phyloP scores from a whole-genome alignment of 1,139 yeast species.

The Diutina ranongensis region DNA sequence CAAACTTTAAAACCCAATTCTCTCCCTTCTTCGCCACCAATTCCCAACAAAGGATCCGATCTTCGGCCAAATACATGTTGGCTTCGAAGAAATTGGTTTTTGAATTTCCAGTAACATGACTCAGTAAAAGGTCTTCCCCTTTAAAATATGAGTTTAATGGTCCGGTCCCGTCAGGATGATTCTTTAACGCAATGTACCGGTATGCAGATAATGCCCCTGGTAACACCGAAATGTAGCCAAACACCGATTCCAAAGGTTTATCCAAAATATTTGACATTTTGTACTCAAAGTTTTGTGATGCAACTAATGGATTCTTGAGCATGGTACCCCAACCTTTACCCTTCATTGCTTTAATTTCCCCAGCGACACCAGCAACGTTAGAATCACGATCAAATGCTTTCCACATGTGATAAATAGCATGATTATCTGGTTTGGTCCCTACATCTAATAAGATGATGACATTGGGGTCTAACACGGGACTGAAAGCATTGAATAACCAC shows the following conservation, averaged over 20 bases:
- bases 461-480: conserved; percentile 83
- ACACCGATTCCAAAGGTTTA: conserved; percentile 85
- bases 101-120: conserved; percentile 21
- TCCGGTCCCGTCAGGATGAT: conserved; percentile 86
- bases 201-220: conserved; percentile 97
- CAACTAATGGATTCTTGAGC: conserved; percentile 73
- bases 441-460: conserved; percentile 80
- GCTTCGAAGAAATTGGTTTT: conserved; percentile 75
- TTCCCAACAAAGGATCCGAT: conserved; percentile 95
- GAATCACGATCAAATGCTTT: conserved; percentile 93
- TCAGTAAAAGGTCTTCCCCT: conserved; percentile 58
- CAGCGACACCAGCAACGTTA: conserved; percentile 96
- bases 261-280: conserved; percentile 92
- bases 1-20: conserved; percentile 89
- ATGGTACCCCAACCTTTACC: conserved; percentile 76
- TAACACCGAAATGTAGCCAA: conserved; percentile 86
- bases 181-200: conserved; percentile 75
- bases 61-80: conserved; percentile 96
- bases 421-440: conserved; percentile 80
- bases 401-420: conserved; percentile 87
- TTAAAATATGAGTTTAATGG: conserved; percentile 82
- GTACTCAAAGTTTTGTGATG: conserved; percentile 94
- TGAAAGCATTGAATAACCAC: conserved; percentile 88
- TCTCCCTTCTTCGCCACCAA: conserved; percentile 78
- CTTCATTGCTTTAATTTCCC: conserved; percentile 89